Conservation (phyloP, 345 rosid genomes). For the Conringia planisiliqua region DNA sequence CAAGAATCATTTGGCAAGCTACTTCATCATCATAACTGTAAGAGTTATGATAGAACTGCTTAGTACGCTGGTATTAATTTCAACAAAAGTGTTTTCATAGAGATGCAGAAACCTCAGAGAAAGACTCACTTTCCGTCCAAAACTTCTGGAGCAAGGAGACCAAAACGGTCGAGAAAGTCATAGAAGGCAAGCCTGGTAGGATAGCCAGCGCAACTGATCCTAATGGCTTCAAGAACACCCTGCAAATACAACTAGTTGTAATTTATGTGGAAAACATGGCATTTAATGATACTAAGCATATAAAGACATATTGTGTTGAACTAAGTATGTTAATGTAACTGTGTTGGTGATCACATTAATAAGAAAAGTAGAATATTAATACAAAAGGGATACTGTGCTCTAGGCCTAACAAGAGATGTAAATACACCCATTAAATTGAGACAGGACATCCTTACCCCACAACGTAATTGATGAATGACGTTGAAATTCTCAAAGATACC, state of each 20-base stretch:
- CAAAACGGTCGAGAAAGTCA: slow-evolving; percentile 91
- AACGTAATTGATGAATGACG: slow-evolving; percentile 92
- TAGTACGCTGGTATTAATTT: slow-evolving; percentile 15
- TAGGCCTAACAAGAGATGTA: slow-evolving; percentile 8
- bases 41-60: slow-evolving; percentile 12
- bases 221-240: slow-evolving; percentile 95
- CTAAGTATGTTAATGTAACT: slow-evolving; percentile 10
- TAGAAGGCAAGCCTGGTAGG: slow-evolving; percentile 95
- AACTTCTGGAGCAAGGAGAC: slow-evolving; percentile 94
- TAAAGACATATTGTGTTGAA: background rate
- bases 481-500: slow-evolving; percentile 83
- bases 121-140: slow-evolving; percentile 75
- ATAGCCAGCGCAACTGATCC: slow-evolving; percentile 99
- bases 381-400: background rate
- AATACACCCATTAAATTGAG: slow-evolving; percentile 1
- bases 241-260: slow-evolving; percentile 20
- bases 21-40: slow-evolving; percentile 77
- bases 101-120: slow-evolving; percentile 18
- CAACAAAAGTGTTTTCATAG: slow-evolving; percentile 12
- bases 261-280: slow-evolving; percentile 2
- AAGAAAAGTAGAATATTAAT: background rate
- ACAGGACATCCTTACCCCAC: slow-evolving; percentile 76
- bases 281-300: slow-evolving; percentile 10
- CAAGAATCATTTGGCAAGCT: slow-evolving; percentile 88
- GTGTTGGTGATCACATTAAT: background rate